Evolutionary conservation across 2,329 filamentous ascomycete genomes (phyloP), one percentile per base, ranked within the genome.

Genomic region (Aspergillus sp.): DNA sequence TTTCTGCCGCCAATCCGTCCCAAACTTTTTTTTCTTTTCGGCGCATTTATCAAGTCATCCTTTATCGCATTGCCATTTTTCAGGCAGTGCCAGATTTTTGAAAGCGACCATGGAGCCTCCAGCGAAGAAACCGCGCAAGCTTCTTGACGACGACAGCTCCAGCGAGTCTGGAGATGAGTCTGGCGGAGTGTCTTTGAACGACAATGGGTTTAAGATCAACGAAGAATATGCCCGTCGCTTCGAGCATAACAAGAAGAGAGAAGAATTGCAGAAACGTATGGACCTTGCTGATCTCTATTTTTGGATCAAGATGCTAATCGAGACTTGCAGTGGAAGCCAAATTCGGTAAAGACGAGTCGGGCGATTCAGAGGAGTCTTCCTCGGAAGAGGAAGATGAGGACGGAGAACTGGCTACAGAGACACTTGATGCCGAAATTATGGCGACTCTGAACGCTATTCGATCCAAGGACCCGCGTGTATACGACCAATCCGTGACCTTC

Each of bases 211-310:
- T 70, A 91, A 88, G 69, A 87, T 99, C 73, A 97, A 99, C 72
- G 80, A 91, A 69, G 90, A 95, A 48, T 99, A 87, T 71, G 94
- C 94, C 41, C 85, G 83, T 61, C 82, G 90, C 38, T 97, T 96
- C 64, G 94, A 99, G 72, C 83, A 97, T 76, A 99, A 99, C 76
- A 97, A 97, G 78, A 96, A 96, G 77, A 84, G 93, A 53, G 92
- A 96, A 68, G 94, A 99, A 70, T 77, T 85, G 58, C 87, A 91
- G 73, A 66, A 68, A 55, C 59, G 69, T 73, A 70, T 56, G 66
- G 62, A 16, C 53, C 17, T 38, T 11, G 10, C n/a, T 40, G 21
- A 14, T 3, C 4, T 5, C 42, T 43, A 34, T 53, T 52, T 36
- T 23, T 17, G 1, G 7, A n/a, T 14, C 36, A 21, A 34, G 11